phyloP scores from a whole-genome alignment of 83 land plant genomes.

The Thuja plicata region DNA sequence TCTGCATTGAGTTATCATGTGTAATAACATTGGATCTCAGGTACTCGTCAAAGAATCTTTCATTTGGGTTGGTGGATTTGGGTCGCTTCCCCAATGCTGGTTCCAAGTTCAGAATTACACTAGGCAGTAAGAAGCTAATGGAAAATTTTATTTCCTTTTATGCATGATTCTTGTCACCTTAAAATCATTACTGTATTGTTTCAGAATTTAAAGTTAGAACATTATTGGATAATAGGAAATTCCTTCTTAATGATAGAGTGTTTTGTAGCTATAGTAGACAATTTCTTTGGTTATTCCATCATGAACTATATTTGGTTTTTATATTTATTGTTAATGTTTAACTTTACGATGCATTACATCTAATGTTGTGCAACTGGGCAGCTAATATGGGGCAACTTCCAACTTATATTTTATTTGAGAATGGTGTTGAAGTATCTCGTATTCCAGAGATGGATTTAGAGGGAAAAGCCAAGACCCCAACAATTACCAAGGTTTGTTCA shows the following conservation, averaged over 20 bases:
- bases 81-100: constrained; percentile 73
- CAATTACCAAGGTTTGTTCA: constrained; percentile 44
- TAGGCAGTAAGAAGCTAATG: constrained; percentile 30
- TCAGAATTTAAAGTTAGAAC: background rate
- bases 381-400: constrained; percentile 52
- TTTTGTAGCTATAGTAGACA: background rate
- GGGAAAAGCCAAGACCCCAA: constrained; percentile 20
- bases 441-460: constrained; percentile 41
- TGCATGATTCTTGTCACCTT: background rate
- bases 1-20: constrained; percentile 1
- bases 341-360: background rate
- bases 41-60: constrained; percentile 50
- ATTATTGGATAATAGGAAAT: background rate
- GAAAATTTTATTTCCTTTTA: background rate
- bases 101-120: constrained; percentile 56
- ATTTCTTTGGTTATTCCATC: background rate
- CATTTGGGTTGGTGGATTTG: constrained; percentile 69
- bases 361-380: constrained; percentile 15
- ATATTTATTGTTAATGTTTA: background rate
- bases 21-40: constrained; percentile 20
- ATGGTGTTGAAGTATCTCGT: constrained; percentile 43
- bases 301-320: background rate
- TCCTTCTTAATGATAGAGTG: background rate
- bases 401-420: constrained; percentile 59
- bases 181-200: background rate